Conservation (phyloP, 2,329 filamentous ascomycete species). For the Myriosclerotinia curreyana region DNA sequence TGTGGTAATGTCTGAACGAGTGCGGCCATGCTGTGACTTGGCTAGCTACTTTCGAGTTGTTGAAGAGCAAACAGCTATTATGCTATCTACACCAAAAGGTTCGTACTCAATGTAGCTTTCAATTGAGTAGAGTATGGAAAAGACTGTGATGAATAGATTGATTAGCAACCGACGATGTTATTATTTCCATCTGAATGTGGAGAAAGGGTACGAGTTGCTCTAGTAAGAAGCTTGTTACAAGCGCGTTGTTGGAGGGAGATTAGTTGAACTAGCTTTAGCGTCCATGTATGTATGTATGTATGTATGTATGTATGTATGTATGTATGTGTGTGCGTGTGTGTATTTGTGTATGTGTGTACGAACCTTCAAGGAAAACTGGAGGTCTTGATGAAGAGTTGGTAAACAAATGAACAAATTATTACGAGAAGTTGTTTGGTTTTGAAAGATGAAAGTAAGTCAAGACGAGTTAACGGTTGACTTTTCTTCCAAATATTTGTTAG, state of each 20-base stretch:
- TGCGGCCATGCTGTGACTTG: constrained; percentile 67
- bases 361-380: constrained; percentile 33
- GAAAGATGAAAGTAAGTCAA: constrained; percentile 35
- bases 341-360: constrained; percentile 27
- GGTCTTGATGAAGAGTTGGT: constrained; percentile 12
- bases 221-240: constrained; percentile 7
- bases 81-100: constrained; percentile 28
- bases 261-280: constrained; percentile 17
- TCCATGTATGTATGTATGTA: constrained; percentile 6
- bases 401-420: constrained; percentile 38
- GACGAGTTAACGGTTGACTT: constrained; percentile 42
- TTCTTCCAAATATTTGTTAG: not conserved
- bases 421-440: constrained; percentile 26
- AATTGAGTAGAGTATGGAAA: constrained; percentile 10
- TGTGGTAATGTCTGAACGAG: constrained; percentile 79
- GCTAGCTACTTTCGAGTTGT: constrained; percentile 24
- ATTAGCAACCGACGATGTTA: constrained; percentile 21
- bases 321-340: too few species aligned
- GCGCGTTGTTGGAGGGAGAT: constrained; percentile 24
- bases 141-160: constrained; percentile 22
- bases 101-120: constrained; percentile 16
- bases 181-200: constrained; percentile 20
- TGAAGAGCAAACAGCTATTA: constrained; percentile 31
- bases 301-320: too few species aligned
- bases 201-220: constrained; percentile 9